Evolutionary conservation across 352 stramenopile genomes (phyloP).

Genomic region (Pythium insidiosum): DNA sequence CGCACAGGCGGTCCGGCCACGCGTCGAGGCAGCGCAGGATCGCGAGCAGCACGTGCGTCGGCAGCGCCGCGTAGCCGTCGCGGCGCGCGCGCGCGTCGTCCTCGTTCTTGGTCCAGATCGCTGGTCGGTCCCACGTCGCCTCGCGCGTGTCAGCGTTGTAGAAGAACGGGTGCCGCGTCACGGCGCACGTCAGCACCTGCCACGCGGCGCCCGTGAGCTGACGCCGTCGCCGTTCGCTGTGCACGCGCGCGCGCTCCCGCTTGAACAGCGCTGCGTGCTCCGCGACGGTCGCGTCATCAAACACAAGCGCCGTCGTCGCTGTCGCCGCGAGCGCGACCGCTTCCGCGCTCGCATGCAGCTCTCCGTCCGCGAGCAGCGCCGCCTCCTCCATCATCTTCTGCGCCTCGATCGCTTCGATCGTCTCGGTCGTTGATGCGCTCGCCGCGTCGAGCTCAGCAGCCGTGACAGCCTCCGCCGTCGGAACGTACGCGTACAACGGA

Average conservation of each 20-base stretch:
- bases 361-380: constrained; percentile 50
- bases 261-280: constrained; percentile 47
- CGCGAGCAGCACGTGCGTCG: constrained; percentile 55
- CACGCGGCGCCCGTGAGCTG: constrained; percentile 52
- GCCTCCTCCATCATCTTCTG: constrained; percentile 58
- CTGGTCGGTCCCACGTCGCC: constrained; percentile 90
- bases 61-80: constrained; percentile 74
- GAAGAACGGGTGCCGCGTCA: constrained; percentile 86
- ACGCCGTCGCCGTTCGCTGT: constrained; percentile 43
- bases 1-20: constrained; percentile 40
- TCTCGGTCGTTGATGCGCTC: constrained; percentile 37
- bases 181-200: constrained; percentile 47
- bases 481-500: constrained; percentile 70
- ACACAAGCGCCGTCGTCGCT: too few relatives aligned
- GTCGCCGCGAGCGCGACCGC: too few relatives aligned
- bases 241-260: constrained; percentile 45
- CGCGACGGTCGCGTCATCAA: too few relatives aligned
- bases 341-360: constrained; percentile 57
- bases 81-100: constrained; percentile 54
- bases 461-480: constrained; percentile 64
- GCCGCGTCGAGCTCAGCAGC: constrained; percentile 18
- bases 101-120: constrained; percentile 84
- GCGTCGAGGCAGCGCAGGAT: constrained; percentile 84
- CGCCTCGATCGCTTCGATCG: constrained; percentile 53
- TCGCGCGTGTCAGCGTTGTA: constrained; percentile 92